Conservation (phyloP, 768 basidiomycete species). For the Phanerochaete carnosa region DNA sequence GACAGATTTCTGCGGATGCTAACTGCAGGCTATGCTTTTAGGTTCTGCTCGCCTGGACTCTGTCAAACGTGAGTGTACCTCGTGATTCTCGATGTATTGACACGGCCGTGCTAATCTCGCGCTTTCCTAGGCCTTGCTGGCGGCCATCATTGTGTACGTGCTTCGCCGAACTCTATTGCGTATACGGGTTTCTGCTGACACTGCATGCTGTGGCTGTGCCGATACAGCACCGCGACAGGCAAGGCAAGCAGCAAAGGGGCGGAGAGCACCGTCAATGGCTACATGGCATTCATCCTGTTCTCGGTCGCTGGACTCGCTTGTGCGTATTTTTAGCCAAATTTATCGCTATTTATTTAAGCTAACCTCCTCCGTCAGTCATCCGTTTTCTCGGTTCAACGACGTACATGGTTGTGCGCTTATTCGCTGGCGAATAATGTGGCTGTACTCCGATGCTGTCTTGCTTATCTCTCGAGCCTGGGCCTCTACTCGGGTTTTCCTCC, state of each 20-base stretch:
- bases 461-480: too few relatives aligned
- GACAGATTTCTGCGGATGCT: constrained; percentile 8
- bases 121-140: constrained; percentile 55
- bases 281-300: constrained; percentile 86
- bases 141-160: constrained; percentile 69
- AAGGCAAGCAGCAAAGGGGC: constrained; percentile 47
- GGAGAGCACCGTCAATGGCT: constrained; percentile 65
- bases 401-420: constrained; percentile 84
- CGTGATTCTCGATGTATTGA: not conserved
- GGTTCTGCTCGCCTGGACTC: constrained; percentile 85
- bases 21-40: constrained; percentile 22
- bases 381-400: constrained; percentile 79
- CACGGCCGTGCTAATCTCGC: constrained; percentile 12
- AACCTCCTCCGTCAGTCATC: constrained; percentile 49
- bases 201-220: not conserved
- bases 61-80: constrained; percentile 65
- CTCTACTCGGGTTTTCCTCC: not conserved
- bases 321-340: too few relatives aligned
- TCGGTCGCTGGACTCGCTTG: constrained; percentile 86
- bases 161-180: not conserved
- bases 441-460: not conserved
- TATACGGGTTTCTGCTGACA: not conserved
- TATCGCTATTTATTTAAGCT: too few relatives aligned
- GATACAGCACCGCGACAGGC: constrained; percentile 42
- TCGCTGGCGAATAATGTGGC: constrained; percentile 73